A percentile compares a stretch with the other conserved stretches of the same genome.
Evolutionary conservation across 768 basidiomycete species (phyloP).

Genomic region (Heimioporus sp.): DNA sequence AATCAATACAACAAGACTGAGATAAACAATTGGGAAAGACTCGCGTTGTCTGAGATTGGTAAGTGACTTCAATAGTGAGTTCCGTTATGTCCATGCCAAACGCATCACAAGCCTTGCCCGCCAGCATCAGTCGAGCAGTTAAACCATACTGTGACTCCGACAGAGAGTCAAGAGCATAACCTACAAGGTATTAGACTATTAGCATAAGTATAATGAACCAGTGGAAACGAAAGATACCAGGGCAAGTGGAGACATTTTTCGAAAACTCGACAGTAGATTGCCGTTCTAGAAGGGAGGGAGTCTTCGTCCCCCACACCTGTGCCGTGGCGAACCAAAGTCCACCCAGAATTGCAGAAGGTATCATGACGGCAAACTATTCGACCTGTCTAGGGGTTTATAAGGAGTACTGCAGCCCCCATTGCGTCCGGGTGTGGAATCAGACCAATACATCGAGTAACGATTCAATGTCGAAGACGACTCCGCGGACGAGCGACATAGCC

Average conservation of each 20-base stretch:
- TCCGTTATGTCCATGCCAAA: conserved; percentile 59
- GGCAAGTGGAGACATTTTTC: conserved; percentile 31
- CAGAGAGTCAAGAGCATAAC: conserved; percentile 53
- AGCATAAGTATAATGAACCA: background rate
- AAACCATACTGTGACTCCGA: conserved; percentile 46
- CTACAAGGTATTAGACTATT: conserved; percentile 28
- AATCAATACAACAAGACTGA: background rate
- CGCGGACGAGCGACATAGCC: too few relatives aligned
- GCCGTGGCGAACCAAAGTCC: too few relatives aligned
- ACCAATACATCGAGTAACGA: too few relatives aligned
- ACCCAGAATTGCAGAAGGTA: too few relatives aligned
- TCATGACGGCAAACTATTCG: too few relatives aligned
- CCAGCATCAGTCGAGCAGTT: conserved; percentile 51
- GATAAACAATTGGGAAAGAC: conserved; percentile 4
- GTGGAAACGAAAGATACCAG: conserved; percentile 19
- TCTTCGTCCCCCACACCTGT: too few relatives aligned
- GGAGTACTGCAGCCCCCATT: too few relatives aligned
- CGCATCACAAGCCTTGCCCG: conserved; percentile 60
- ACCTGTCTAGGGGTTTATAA: too few relatives aligned
- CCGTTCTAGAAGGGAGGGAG: conserved; percentile 22
- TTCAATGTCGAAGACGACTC: too few relatives aligned
- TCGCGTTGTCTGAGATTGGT: conserved; percentile 55
- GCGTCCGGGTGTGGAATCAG: too few relatives aligned
- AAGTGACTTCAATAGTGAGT: conserved; percentile 65
- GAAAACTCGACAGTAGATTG: conserved; percentile 13